Percentiles rank a stretch among this genome's conserved stretches.
Conservation (phyloP, 805 yeast species). For the Candida ficus region DNA sequence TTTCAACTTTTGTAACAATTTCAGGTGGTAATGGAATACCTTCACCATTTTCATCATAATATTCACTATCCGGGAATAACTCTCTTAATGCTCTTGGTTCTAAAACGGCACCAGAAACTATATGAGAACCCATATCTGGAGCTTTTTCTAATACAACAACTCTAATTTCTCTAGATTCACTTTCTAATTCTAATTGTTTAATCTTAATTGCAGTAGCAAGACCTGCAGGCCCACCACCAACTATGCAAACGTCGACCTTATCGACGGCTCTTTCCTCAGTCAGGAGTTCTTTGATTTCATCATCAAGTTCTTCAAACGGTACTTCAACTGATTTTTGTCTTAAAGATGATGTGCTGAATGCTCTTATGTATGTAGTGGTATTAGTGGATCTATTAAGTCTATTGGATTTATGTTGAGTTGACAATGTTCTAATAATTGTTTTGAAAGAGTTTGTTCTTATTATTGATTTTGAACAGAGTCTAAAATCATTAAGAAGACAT, state of each 20-base stretch:
- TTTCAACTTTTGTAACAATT: constrained; percentile 65
- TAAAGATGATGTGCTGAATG: neutral
- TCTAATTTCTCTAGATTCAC: constrained; percentile 61
- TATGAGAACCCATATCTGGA: constrained; percentile 89
- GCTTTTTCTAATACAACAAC: constrained; percentile 92
- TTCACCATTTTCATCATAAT: constrained; percentile 41
- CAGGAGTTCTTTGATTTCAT: constrained; percentile 43
- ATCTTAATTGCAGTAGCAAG: constrained; percentile 86
- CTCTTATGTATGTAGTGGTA: neutral
- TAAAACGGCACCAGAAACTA: constrained; percentile 87
- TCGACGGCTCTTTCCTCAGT: constrained; percentile 74
- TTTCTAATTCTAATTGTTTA: constrained; percentile 74
- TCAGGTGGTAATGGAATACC: constrained; percentile 79
- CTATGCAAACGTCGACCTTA: constrained; percentile 88
- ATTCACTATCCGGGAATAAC: constrained; percentile 66
- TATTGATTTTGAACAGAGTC: constrained; percentile 8
- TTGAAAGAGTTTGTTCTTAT: neutral
- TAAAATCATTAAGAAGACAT: constrained; percentile 5
- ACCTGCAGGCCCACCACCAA: constrained; percentile 98
- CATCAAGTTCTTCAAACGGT: constrained; percentile 25
- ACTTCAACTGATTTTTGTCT: constrained; percentile 20
- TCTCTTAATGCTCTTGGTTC: constrained; percentile 89
- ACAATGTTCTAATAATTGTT: neutral
- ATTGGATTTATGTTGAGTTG: neutral
- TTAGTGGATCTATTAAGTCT: neutral